Percentiles rank a stretch among this genome's conserved stretches.
Evolutionary conservation across 2,329 filamentous ascomycete species (phyloP).

Genomic region (Fusarium chuoi): DNA sequence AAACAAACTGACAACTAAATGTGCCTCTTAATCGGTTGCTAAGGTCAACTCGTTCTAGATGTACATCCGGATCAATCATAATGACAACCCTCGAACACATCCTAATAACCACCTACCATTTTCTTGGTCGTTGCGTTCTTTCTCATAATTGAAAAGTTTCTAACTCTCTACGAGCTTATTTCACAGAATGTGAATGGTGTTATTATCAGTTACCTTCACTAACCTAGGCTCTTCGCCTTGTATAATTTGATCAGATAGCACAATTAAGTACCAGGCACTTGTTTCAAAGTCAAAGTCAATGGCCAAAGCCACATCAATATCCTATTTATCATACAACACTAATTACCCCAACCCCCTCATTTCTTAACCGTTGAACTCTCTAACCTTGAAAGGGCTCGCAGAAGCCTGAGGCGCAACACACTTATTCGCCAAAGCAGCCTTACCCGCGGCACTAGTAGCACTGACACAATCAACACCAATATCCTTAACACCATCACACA

Average conservation of each 20-base stretch:
- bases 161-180: accelerated
- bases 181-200: no score
- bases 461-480: slow-evolving; percentile 39
- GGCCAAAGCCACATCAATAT: background rate
- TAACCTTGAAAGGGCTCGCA: slow-evolving; percentile 30
- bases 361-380: slow-evolving; percentile 13
- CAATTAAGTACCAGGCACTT: no score
- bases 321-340: background rate
- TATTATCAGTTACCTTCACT: no score
- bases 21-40: no score
- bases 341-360: no score
- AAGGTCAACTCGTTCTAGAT: no score
- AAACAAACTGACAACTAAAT: no score
- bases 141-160: accelerated
- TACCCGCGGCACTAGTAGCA: slow-evolving; percentile 24
- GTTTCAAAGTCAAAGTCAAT: background rate
- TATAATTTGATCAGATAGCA: background rate
- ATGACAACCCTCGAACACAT: accelerated
- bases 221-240: no score
- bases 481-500: slow-evolving; percentile 39
- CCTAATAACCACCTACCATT: accelerated
- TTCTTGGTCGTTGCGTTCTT: accelerated
- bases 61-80: background rate
- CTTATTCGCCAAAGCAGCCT: slow-evolving; percentile 36
- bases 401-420: slow-evolving; percentile 28